Evolutionary conservation across 768 basidiomycete genomes (phyloP).

Genomic region (Tulasnella sp.): DNA sequence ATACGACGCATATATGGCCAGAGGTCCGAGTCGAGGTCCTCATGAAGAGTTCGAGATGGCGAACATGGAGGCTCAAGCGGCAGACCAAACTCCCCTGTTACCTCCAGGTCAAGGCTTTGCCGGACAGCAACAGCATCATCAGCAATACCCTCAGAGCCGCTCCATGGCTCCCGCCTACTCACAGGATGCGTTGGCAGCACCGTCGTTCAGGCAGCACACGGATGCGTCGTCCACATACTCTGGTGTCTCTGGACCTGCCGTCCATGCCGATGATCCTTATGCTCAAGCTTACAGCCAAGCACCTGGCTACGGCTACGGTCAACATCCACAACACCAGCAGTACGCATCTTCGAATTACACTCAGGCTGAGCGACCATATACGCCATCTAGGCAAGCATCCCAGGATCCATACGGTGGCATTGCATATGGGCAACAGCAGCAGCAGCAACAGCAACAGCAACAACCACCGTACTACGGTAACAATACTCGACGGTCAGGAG

Average conservation of each 20-base stretch:
- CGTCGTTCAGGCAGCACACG: neutral
- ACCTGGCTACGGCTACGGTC: constrained; percentile 1
- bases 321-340: neutral
- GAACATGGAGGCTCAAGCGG: neutral
- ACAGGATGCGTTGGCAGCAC: neutral
- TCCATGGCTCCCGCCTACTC: neutral
- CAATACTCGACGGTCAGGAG: neutral
- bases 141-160: neutral
- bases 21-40: constrained; percentile 1
- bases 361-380: neutral
- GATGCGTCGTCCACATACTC: constrained; percentile 7
- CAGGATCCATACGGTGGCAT: neutral
- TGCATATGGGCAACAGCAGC: neutral
- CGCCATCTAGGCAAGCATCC: neutral
- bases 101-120: constrained; percentile 11
- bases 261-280: constrained; percentile 10
- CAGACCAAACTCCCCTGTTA: constrained; percentile 5
- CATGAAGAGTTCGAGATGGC: constrained; percentile 11
- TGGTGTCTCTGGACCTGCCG: neutral
- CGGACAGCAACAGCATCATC: constrained; percentile 5
- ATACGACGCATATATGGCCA: constrained; percentile 14
- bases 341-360: neutral
- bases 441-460: neutral
- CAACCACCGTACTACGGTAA: neutral
- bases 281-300: neutral